Evolutionary conservation across 78 protist species (phyloP).

Genomic region (Diacronema lutheri): DNA sequence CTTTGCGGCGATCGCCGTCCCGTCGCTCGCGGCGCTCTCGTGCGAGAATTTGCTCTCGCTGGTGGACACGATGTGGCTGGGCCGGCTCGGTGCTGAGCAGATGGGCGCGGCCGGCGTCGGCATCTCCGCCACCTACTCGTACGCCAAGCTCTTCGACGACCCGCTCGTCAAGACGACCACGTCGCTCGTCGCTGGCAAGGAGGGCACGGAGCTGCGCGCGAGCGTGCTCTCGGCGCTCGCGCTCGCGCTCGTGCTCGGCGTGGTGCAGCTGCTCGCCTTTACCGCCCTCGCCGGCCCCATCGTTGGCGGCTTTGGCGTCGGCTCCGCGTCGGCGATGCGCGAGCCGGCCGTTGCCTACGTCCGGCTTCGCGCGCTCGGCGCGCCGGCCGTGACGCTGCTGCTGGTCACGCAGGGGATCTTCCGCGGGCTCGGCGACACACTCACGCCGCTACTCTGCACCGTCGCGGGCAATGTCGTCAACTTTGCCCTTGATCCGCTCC

Average conservation of each 20-base stretch:
- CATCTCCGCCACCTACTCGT: conserved; percentile 1
- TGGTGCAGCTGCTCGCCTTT: background rate
- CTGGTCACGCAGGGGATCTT: conserved; percentile 8
- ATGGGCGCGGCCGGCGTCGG: conserved; percentile 20
- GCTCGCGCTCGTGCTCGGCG: background rate
- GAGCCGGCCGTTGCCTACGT: background rate
- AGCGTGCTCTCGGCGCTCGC: background rate
- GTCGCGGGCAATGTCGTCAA: background rate
- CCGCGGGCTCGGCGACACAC: conserved; percentile 28
- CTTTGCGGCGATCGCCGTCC: background rate
- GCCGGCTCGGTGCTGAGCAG: background rate
- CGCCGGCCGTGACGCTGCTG: conserved; percentile 21
- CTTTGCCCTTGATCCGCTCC: background rate
- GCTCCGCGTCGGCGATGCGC: background rate
- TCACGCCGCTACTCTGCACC: conserved; percentile 18
- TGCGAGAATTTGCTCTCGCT: conserved; percentile 1
- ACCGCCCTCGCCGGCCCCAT: background rate
- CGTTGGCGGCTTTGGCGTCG: background rate
- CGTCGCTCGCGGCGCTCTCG: background rate
- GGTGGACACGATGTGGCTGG: conserved; percentile 23
- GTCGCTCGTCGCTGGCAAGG: conserved; percentile 5
- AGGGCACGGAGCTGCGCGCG: background rate
- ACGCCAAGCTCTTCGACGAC: conserved; percentile 18
- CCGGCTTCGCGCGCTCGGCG: conserved; percentile 7
- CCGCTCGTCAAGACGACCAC: conserved; percentile 29